Base-by-base conservation (phyloP, 345 rosid genomes). In the Salix viminalis region DNA sequence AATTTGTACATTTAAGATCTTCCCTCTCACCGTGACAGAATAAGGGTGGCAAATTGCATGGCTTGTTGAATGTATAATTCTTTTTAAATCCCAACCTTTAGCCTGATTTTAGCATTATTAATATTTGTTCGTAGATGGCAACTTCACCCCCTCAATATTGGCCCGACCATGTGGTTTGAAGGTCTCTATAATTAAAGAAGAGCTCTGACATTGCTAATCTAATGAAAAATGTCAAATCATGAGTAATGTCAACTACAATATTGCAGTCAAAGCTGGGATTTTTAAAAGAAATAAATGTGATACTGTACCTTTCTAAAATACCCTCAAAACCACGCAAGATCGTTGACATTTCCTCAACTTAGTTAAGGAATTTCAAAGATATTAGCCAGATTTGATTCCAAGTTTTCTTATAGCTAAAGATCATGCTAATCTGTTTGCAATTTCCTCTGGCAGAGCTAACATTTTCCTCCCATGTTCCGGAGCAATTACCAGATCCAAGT, bases 291-390 rank as follows among this genome's bases (percentile, higher is more conserved):
- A 46, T 65, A 14, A 26, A 44, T 64, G 28, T 2, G 21, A 3
- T 15, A 0, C n/a, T 7, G 14, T 32, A 15, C 15, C 36, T 28
- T 36, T n/a, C 58, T 37, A 10, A 4, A 11, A 12, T 26, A n/a
- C 14, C 62, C 62, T 56, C 62, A 10, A 9, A 56, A 56, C 62
- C 11, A n/a, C 16, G 10, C 10, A 12, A 19, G n/a, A 74, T 75
- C 64, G 34, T 48, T 75, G 77, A 65, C 77, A 65, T 76, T 60
- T 76, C 21, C 23, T 8, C 39, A 19, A 28, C 23, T 44, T 39
- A 46, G 18, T 28, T 60, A 58, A 34, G 30, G 11, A 26, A 26
- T 30, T 44, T 69, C 34, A 13, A 52, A 18, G 44, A 50, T 21
- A 52, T 6, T 4, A 4, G 46, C 14, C 64, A 58, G 68, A 61